Evolutionary conservation across 2,329 filamentous ascomycete species (phyloP), one percentile per base, ranked within the genome.

Genomic region (Diaporthe capsici): DNA sequence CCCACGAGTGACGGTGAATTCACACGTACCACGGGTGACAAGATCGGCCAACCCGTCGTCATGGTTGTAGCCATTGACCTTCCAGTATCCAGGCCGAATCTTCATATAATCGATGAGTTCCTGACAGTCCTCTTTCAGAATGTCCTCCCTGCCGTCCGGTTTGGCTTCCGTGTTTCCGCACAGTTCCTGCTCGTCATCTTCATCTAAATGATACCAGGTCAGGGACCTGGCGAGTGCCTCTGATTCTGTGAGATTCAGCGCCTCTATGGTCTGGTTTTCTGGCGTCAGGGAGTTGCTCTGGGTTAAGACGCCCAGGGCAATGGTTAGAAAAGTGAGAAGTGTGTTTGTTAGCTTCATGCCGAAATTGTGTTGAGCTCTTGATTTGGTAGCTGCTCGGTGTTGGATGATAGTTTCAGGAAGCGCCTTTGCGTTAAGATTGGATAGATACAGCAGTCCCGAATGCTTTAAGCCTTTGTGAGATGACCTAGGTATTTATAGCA

Each of bases 201-300:
- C 42, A n/a, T 65, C 61, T 47, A 65, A 22, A 31, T 65, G 61
- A n/a, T 65, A 65, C 61, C 42, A 65, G 25, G 61, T 49, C 42
- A 65, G 42, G 5, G 61, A 65, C 3, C 61, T 65, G 17, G 42
- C 61, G 28, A 65, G 61, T 10, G 39, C 42, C 17, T 31, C 61
- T 22, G 42, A 8, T 65, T 65, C 25, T 65, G 42, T 47, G 25
- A 65, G 20, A 9, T 49, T 47, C n/a, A 65, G 42, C 9, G 28
- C 12, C 9, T 49, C 42, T 13, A n/a, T 9, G 42, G 7, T 65
- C 5, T 65, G 25, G 39, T n/a, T 49, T 10, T 17, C 20, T 15
- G 20, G 17, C 4, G 2, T 12, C 1, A 7, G 6, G 61, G 42
- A 65, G 31, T 65, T 22, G 25, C 47, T n/a, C 61, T 49, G 61